Evolutionary conservation across 83 land plant genomes (phyloP), one percentile per base, ranked within the genome.

Genomic region (Picea engelmannii): DNA sequence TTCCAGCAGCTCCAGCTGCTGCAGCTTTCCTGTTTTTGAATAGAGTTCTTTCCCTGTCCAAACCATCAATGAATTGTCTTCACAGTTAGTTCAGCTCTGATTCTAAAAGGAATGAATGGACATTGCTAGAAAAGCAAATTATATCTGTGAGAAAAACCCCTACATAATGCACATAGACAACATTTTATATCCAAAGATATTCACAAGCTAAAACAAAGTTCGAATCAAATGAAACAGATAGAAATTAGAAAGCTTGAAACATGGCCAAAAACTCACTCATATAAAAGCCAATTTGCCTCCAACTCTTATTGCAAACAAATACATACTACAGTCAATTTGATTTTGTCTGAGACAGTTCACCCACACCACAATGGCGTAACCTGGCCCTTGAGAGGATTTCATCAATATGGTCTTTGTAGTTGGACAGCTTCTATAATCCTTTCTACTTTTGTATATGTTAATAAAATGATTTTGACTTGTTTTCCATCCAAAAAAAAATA

Each of bases 1-100:
- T 70, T 70, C 75, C 74, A 38, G 74, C 49, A 69, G 74, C 74
- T 69, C 42, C 52, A 42, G 52, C 75, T 70, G 71, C 71, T 67
- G 71, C 71, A 31, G 13, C 42, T 67, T 70, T 70, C 49, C 52
- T 31, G 75, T 40, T 68, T 68, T 18, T 31, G 44, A 27, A 68
- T 35, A 13, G 38, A 68, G 49, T 13, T 5, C 73, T 17, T 6
- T 68, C 17, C 73, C 73, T 68, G 73, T 70, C 21, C 75, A 70
- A 70, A 3, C 52, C 27, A 67, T 31, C 6, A 17, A 67, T 67
- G 27, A 67, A 23, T 31, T 67, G 35, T 31, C 27, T n/a, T 44
- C 49, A 44, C 49, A 44, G 35, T 27, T 3, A 70, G 10, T 40
- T 70, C 52, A 70, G n/a, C 42, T 70, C 75, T 38, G 11, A 40